Evolutionary conservation across 768 basidiomycete species (phyloP).

Genomic region (Russula foetens): DNA sequence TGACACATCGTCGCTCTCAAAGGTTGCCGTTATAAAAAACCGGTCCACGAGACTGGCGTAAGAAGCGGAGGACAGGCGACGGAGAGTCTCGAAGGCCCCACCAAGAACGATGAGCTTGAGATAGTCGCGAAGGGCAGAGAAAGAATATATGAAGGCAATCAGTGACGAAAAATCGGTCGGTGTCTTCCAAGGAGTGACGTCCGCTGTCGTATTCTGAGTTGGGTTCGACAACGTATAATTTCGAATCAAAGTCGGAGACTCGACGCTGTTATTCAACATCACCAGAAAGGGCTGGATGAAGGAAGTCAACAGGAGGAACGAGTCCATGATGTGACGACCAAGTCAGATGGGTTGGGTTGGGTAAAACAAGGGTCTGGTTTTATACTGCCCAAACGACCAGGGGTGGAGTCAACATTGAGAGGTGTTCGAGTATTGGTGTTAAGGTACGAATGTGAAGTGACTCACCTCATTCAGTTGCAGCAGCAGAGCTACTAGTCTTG

Average conservation of each 20-base stretch:
- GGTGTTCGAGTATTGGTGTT: no score
- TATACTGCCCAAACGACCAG: no score
- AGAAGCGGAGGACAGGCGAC: slow-evolving; percentile 36
- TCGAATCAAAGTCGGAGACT: neutral
- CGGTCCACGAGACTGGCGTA: slow-evolving; percentile 41
- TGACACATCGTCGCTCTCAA: slow-evolving; percentile 49
- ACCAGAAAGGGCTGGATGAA: neutral
- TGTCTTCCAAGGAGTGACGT: slow-evolving; percentile 1
- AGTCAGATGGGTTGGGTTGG: neutral
- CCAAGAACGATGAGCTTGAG: slow-evolving; percentile 55
- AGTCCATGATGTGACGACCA: slow-evolving; percentile 1
- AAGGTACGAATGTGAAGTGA: no score
- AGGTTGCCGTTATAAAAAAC: slow-evolving; percentile 55
- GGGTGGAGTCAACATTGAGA: no score
- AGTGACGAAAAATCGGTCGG: slow-evolving; percentile 29
- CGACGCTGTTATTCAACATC: slow-evolving; percentile 1
- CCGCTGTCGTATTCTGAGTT: slow-evolving; percentile 1
- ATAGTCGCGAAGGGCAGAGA: slow-evolving; percentile 54
- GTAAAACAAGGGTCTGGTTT: neutral
- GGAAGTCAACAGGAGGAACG: neutral
- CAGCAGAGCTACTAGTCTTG: no score
- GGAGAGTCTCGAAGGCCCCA: slow-evolving; percentile 48
- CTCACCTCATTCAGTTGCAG: no score
- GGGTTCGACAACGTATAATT: neutral
- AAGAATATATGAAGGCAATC: slow-evolving; percentile 40